Base-by-base conservation (phyloP, 169 alveolate genomes). In the Besnoitia besnoiti region DNA sequence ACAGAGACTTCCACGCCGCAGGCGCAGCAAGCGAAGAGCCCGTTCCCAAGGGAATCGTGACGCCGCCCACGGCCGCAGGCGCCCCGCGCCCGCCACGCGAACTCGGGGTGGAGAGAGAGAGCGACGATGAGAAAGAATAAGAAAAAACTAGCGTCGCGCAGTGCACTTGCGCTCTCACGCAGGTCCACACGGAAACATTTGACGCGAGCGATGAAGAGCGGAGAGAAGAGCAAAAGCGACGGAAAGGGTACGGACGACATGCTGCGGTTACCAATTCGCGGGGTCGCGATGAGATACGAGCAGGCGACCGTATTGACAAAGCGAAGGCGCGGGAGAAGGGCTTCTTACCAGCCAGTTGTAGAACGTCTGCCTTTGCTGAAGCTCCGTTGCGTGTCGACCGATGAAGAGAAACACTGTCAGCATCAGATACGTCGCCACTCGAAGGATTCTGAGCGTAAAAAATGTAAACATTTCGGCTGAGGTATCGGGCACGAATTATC, bases 331-430 rank as follows among this genome's bases (percentile, higher is more conserved):
- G 27, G 30, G 67, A 55, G 12, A 19, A 55, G 24, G 67, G 24
- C 12, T 19, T 8, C 55, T 24, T 59, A 87, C 91, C 91, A 87
- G 84, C 91, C 91, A 87, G 12, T 62, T 62, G 62, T 49, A 37
- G 84, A 87, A 87, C 44, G 91, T 87, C 24, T 87, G 91, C 24
- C 91, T 37, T 30, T 49, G 84, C 33, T 87, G 91, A 39, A 87
- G 33, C 51, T 87, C 91, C 51, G 91, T 62, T 30, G 91, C 91
- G 39, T 87, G 75, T 21, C 91, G 91, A 5, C 91, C 91, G 62
- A 87, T 59, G 82, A 40, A 87, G 16, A 87, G 91, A 59, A 87
- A 87, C 39, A 87, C n/a, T 39, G 91, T 62, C 85, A 87, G 49
- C 85, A 87, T 62, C 47, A 87, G 55, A 62, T 87, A 87, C 84